Conservation (phyloP, 192 early-diverging fungal genomes). For the Fimicolochytrium jonesii region DNA sequence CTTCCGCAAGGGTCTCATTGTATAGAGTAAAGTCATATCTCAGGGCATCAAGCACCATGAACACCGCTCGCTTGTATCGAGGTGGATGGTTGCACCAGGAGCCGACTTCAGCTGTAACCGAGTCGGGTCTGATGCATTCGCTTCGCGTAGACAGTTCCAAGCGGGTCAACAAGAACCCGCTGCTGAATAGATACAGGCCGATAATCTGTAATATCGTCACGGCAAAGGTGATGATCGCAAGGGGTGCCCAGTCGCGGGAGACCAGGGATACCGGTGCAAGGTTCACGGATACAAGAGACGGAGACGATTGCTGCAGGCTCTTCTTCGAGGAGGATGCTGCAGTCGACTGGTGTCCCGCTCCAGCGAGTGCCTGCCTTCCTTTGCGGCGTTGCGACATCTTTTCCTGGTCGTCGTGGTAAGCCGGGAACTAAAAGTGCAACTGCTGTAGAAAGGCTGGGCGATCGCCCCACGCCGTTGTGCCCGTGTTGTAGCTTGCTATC, state of each 20-base stretch:
- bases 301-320: background rate
- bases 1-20: slow-evolving; percentile 14
- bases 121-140: too few species aligned
- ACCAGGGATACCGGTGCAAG: background rate
- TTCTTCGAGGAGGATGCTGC: too few species aligned
- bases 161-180: slow-evolving; percentile 38
- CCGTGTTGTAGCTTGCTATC: too few species aligned
- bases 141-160: slow-evolving; percentile 33
- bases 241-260: background rate
- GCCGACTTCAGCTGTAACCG: background rate
- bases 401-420: too few species aligned
- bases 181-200: slow-evolving; percentile 20
- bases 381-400: too few species aligned
- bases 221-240: background rate
- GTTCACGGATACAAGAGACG: background rate
- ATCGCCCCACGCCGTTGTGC: too few species aligned
- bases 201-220: slow-evolving; percentile 17
- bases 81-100: slow-evolving; percentile 25
- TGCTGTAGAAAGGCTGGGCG: too few species aligned
- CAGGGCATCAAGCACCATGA: slow-evolving; percentile 53
- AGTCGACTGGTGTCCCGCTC: too few species aligned
- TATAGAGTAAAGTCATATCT: slow-evolving; percentile 48
- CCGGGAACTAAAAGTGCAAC: too few species aligned
- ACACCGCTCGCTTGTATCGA: slow-evolving; percentile 35
- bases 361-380: too few species aligned